Percentiles rank a stretch among this genome's conserved stretches.
Evolutionary conservation across 768 basidiomycete genomes (phyloP).

Genomic region (Hemileccinum rubropunctum): DNA sequence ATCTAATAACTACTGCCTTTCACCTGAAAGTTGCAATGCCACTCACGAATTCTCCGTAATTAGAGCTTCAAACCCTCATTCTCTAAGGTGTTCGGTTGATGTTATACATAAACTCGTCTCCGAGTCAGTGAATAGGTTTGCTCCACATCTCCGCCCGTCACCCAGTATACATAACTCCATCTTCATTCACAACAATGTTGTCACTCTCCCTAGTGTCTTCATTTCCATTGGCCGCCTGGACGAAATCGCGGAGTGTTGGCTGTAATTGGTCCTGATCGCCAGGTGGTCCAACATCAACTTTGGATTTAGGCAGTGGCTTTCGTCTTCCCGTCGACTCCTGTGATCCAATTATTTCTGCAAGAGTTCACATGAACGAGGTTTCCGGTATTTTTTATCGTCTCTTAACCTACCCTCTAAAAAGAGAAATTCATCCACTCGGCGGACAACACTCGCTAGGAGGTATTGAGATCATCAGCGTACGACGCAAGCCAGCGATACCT

Average conservation of each 20-base stretch:
- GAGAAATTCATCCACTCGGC: conserved; percentile 69
- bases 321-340: conserved; percentile 45
- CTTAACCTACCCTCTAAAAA: conserved; percentile 65
- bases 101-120: background rate
- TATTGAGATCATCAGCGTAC: background rate
- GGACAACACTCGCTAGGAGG: conserved; percentile 54
- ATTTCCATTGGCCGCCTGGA: conserved; percentile 30
- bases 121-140: background rate
- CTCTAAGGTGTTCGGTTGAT: background rate
- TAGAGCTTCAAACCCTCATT: no score
- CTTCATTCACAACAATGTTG: conserved; percentile 54
- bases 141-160: conserved; percentile 13
- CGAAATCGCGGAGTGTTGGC: conserved; percentile 51
- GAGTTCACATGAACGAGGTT: background rate
- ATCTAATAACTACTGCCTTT: no score
- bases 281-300: conserved; percentile 11
- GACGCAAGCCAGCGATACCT: conserved; percentile 18
- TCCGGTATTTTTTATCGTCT: background rate
- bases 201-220: conserved; percentile 20
- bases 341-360: conserved; percentile 58
- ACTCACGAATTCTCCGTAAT: no score
- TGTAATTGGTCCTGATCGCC: conserved; percentile 22
- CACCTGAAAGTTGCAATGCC: no score
- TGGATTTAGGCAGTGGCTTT: conserved; percentile 34
- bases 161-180: conserved; percentile 54